phyloP scores from a whole-genome alignment of 2,329 filamentous ascomycete genomes.

The Pseudocercospora fijiensis region DNA sequence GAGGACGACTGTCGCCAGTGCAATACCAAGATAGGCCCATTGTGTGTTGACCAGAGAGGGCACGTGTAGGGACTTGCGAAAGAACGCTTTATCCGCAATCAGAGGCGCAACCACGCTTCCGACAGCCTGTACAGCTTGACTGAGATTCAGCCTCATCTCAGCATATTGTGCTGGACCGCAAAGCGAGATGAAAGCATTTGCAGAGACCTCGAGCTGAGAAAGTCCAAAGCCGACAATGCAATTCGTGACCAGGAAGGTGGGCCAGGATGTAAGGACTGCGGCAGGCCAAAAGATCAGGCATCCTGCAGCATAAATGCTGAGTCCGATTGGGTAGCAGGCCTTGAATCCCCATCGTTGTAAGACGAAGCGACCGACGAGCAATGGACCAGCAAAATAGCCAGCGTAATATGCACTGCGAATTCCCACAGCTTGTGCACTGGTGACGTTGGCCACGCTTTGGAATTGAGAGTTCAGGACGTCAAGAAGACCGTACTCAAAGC shows the following conservation, averaged over 20 bases:
- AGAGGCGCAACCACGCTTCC: constrained; percentile 61
- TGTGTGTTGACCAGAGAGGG: constrained; percentile 60
- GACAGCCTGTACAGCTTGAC: constrained; percentile 61
- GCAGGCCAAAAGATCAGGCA: constrained; percentile 65
- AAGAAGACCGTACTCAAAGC: constrained; percentile 82
- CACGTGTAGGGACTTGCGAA: constrained; percentile 49
- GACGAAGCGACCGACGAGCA: constrained; percentile 62
- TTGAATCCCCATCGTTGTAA: constrained; percentile 63
- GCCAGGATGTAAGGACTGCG: constrained; percentile 60
- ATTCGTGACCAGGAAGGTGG: constrained; percentile 61
- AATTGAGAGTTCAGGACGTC: constrained; percentile 76
- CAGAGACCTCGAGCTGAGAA: constrained; percentile 59
- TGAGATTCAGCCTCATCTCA: constrained; percentile 60
- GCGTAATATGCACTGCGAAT: constrained; percentile 70
- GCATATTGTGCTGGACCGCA: constrained; percentile 61
- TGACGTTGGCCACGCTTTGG: constrained; percentile 62
- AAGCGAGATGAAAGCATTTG: constrained; percentile 62
- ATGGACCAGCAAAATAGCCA: constrained; percentile 68
- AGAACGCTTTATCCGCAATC: constrained; percentile 59
- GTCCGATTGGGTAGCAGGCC: constrained; percentile 59
- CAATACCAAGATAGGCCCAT: constrained; percentile 65
- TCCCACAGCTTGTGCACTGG: constrained; percentile 61
- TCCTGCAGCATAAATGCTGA: constrained; percentile 63
- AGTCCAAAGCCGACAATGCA: constrained; percentile 62
- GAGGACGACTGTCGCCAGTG: constrained; percentile 59